Conservation (phyloP, 345 rosid species). For the Moricandia moricandioides region DNA sequence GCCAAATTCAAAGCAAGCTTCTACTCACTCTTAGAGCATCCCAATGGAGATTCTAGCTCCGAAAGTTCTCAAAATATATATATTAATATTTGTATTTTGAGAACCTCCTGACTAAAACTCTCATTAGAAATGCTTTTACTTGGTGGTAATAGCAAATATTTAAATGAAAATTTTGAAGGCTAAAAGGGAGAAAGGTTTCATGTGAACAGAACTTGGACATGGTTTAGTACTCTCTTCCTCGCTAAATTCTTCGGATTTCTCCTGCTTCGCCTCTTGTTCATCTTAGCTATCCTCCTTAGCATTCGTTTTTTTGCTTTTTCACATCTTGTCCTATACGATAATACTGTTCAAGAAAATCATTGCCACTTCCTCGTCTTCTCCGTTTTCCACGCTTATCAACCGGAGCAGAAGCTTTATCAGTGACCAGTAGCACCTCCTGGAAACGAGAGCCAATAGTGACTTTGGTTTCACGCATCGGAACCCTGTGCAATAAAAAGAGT, state of each 20-base stretch:
- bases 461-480: conserved; percentile 56
- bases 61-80: too few species aligned
- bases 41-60: too few species aligned
- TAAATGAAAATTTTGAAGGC: too few species aligned
- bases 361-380: conserved; percentile 42
- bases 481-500: too few species aligned
- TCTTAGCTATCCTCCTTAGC: conserved; percentile 3
- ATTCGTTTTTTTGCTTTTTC: not conserved
- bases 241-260: conserved; percentile 22
- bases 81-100: too few species aligned
- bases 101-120: too few species aligned
- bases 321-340: conserved; percentile 45
- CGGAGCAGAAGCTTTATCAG: conserved; percentile 60
- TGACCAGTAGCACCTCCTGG: conserved; percentile 46
- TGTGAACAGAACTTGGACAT: too few species aligned
- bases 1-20: too few species aligned
- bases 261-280: not conserved
- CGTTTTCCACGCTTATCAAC: conserved; percentile 77
- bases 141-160: too few species aligned
- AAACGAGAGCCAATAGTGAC: conserved; percentile 76
- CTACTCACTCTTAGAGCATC: too few species aligned
- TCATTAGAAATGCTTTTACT: too few species aligned
- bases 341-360: conserved; percentile 53
- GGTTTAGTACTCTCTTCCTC: conserved; percentile 17
- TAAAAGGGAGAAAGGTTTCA: too few species aligned